phyloP scores from a whole-genome alignment of 495 filamentous ascomycete species.

The Penicillium soppii region DNA sequence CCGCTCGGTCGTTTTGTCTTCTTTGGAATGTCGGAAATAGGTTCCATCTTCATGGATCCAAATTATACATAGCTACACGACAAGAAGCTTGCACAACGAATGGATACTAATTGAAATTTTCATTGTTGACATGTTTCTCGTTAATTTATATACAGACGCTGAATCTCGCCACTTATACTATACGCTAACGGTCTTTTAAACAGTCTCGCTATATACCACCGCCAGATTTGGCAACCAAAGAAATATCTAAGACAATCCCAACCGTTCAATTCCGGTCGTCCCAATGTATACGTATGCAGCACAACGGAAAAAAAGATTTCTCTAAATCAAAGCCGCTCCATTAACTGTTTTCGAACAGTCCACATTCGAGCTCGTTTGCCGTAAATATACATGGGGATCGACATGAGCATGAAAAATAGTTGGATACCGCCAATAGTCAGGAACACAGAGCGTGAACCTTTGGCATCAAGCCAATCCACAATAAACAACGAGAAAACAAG shows the following conservation, averaged over 20 bases:
- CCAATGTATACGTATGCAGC: background rate
- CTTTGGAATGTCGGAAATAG: background rate
- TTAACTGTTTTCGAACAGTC: slow-evolving; percentile 84
- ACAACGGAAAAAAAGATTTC: background rate
- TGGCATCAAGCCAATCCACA: slow-evolving; percentile 73
- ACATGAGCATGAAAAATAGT: slow-evolving; percentile 66
- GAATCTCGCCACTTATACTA: too few relatives aligned
- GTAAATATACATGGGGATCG: slow-evolving; percentile 94
- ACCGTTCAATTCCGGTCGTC: background rate
- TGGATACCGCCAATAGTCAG: slow-evolving; percentile 86
- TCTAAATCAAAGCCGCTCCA: slow-evolving; percentile 73
- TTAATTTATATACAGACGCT: too few relatives aligned
- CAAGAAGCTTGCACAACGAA: background rate
- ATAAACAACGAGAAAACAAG: slow-evolving; percentile 91
- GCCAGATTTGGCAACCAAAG: background rate
- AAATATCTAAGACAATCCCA: background rate
- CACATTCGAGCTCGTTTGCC: slow-evolving; percentile 96
- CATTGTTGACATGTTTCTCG: background rate
- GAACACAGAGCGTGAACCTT: slow-evolving; percentile 78
- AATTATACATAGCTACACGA: too few relatives aligned
- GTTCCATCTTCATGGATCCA: too few relatives aligned
- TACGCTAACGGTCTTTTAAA: background rate
- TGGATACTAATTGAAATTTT: background rate
- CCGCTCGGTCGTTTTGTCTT: background rate
- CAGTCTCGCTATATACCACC: background rate